Evolutionary conservation across 2,329 filamentous ascomycete genomes (phyloP).

Genomic region (Hypoxylon sp.): DNA sequence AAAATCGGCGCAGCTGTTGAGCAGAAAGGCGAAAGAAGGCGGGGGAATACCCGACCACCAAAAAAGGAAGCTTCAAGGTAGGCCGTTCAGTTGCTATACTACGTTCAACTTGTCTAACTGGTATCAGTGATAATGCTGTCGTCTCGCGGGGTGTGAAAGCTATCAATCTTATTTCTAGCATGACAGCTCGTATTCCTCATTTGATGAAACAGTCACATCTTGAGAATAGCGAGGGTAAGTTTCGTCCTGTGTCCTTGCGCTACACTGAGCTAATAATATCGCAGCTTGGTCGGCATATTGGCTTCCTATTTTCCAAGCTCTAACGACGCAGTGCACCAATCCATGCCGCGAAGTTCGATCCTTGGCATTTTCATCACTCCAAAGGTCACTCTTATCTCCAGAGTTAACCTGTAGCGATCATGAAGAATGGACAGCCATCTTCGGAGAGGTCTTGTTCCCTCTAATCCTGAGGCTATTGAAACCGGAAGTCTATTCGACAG

Average conservation of each 20-base stretch:
- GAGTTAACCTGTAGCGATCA: slow-evolving; percentile 87
- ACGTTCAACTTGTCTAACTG: slow-evolving; percentile 33
- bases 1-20: slow-evolving; percentile 79
- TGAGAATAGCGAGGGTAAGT: slow-evolving; percentile 83
- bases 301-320: slow-evolving; percentile 91
- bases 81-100: slow-evolving; percentile 45
- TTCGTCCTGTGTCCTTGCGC: neutral
- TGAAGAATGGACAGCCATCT: slow-evolving; percentile 95
- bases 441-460: slow-evolving; percentile 93
- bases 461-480: slow-evolving; percentile 89
- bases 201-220: slow-evolving; percentile 95
- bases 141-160: slow-evolving; percentile 85
- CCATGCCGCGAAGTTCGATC: slow-evolving; percentile 94
- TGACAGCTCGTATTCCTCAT: slow-evolving; percentile 85
- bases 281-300: slow-evolving; percentile 98
- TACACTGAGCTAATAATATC: slow-evolving; percentile 49
- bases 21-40: slow-evolving; percentile 73
- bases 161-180: slow-evolving; percentile 83
- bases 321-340: slow-evolving; percentile 93
- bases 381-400: slow-evolving; percentile 87
- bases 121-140: slow-evolving; percentile 75
- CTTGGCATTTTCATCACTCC: slow-evolving; percentile 87
- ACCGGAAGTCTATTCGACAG: slow-evolving; percentile 93
- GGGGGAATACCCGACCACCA: slow-evolving; percentile 58
- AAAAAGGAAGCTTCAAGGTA: slow-evolving; percentile 72